These are phyloP conservation scores for Fusarium robinianum DNA, from an alignment of 2,329 filamentous ascomycete genomes.

Conservation along the genomic window DNA sequence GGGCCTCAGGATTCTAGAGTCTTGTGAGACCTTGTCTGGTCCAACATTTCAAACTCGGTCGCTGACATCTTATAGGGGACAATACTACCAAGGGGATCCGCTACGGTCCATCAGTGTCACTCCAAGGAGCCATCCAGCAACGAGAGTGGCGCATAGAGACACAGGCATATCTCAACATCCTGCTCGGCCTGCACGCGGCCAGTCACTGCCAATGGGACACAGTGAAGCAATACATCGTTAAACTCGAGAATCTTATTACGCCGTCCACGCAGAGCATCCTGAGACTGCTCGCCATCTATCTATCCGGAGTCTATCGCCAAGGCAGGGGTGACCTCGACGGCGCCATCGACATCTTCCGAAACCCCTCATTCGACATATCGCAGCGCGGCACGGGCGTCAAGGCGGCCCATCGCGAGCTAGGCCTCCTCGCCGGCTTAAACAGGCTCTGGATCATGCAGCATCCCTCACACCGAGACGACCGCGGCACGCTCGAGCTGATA, in stretches of 20 bases:
- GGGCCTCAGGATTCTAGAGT: conserved; percentile 51
- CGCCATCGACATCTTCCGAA: conserved; percentile 70
- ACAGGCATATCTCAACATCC: conserved; percentile 70
- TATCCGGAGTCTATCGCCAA: conserved; percentile 76
- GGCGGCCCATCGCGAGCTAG: conserved; percentile 64
- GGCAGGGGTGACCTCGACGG: conserved; percentile 72
- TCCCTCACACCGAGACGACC: conserved; percentile 59
- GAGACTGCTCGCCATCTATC: conserved; percentile 65
- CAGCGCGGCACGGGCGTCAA: conserved; percentile 45
- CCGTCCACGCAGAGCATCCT: conserved; percentile 48
- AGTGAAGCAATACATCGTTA: conserved; percentile 61
- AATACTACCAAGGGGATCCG: conserved; percentile 41
- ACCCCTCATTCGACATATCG: conserved; percentile 57
- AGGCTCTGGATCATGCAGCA: conserved; percentile 74
- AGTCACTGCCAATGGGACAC: conserved; percentile 71
- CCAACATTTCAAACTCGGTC: not conserved
- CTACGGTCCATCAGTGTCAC: conserved; percentile 52
- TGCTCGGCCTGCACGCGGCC: conserved; percentile 71
- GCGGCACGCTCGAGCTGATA: conserved; percentile 63
- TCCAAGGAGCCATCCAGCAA: conserved; percentile 62
- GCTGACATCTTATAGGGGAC: conserved; percentile 40
- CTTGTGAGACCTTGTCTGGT: conserved; percentile 45
- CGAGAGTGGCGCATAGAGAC: conserved; percentile 68
- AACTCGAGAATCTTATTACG: conserved; percentile 53
- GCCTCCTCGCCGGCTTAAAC: conserved; percentile 70